Conservation (phyloP, 2,329 filamentous ascomycete species). For the Drechslerella dactyloides region DNA sequence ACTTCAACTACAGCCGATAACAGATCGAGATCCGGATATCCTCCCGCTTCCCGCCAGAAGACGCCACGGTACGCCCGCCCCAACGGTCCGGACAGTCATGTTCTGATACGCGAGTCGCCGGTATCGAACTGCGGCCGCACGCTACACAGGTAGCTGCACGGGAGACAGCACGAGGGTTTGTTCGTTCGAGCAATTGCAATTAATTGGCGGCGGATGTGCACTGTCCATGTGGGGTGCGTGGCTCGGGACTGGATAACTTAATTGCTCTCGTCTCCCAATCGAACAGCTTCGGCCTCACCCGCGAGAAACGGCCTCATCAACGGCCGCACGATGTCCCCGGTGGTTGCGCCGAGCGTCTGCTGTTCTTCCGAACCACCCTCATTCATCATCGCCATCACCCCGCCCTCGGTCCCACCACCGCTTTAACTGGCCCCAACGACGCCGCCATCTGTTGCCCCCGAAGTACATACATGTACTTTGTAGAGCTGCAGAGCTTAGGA, state of each 20-base stretch:
- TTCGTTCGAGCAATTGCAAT: no score
- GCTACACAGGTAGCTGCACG: background rate
- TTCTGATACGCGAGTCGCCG: constrained; percentile 39
- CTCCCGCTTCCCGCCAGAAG: background rate
- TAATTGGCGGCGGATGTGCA: background rate
- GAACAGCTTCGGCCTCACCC: no score
- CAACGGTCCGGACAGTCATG: constrained; percentile 4
- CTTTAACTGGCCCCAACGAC: constrained; percentile 14
- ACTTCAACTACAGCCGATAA: background rate
- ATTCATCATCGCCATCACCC: constrained; percentile 11
- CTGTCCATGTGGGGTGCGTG: background rate
- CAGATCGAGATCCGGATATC: background rate
- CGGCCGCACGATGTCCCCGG: constrained; percentile 38
- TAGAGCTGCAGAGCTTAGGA: background rate
- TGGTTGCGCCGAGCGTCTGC: constrained; percentile 28
- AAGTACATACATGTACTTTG: background rate
- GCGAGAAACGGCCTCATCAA: background rate
- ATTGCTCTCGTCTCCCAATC: no score
- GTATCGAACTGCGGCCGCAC: constrained; percentile 2
- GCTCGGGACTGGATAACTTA: background rate
- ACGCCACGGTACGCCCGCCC: no score
- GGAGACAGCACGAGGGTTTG: background rate
- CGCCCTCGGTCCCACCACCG: constrained; percentile 31
- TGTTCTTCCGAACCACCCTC: constrained; percentile 22
- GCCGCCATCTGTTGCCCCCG: background rate